Base-by-base conservation (phyloP, 2,329 filamentous ascomycete species). In the Fusarium xyrophilum region DNA sequence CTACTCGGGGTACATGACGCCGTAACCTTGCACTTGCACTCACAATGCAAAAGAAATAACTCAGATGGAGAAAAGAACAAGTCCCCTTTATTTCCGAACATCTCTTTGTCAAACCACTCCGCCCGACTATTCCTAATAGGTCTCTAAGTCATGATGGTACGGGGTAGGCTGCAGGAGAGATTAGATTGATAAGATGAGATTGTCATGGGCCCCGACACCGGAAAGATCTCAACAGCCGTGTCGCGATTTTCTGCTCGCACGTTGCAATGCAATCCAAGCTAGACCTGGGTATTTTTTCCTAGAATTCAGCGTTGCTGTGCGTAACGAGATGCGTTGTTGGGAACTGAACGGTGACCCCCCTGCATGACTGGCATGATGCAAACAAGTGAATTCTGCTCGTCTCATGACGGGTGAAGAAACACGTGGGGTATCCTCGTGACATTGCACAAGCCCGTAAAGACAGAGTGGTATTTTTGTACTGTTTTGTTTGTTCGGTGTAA, bases 131-230 rank as follows among this genome's bases (percentile, higher is more conserved):
- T 19, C 25, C 51, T 3, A 23, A 53, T n/a, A 33, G 38, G 50
- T 32, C 36, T 15, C 27, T 67, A 59, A 56, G 56, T 63, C 56
- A 63, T 40, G 64, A 53, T 61, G 47, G 57, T 67, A 66, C 63
- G 62, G 66, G 66, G 66, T 62, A 63, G 33, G 36, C 30, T 47
- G 25, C 27, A 33, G 1, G 21, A 58, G 50, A 69, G 67, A 69
- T 69, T 63, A 69, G 67, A 69, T 69, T 69, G 67, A 69, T 69
- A 69, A 69, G 67, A 69, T 69, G 63, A 53, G 63, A 70, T 58
- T 69, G 51, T 60, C 59, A 68, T 42, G 52, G 28, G 21, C 32
- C 57, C 67, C 66, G 67, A 69, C 43, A 63, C 67, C 67, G 66
- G 67, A 68, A 51, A n/a, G 35, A 39, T 44, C 38, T 59, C 30